Percentiles rank a stretch among this genome's conserved stretches.
phyloP scores from a whole-genome alignment of 768 basidiomycete genomes.

The Boletus insuetus region DNA sequence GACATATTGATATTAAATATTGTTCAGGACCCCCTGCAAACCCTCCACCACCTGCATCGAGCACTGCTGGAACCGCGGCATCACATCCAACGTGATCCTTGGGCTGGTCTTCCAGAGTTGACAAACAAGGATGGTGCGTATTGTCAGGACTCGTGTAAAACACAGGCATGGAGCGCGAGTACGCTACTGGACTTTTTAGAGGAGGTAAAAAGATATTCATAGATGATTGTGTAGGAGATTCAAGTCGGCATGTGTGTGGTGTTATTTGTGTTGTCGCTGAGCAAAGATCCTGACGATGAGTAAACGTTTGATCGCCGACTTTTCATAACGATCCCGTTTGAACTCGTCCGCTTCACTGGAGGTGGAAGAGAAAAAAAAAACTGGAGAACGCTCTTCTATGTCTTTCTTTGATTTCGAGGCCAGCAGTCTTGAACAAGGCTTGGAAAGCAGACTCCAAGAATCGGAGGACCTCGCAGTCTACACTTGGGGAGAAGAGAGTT shows the following conservation, averaged over 20 bases:
- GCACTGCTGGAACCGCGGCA: conserved; percentile 66
- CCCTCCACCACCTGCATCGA: conserved; percentile 77
- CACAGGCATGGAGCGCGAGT: conserved; percentile 96
- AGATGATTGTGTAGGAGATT: background rate
- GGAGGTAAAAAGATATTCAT: conserved; percentile 42
- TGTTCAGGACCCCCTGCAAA: conserved; percentile 62
- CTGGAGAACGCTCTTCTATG: conserved; percentile 40
- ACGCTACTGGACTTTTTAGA: conserved; percentile 89
- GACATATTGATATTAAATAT: background rate
- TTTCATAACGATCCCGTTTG: conserved; percentile 5
- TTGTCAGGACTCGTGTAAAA: conserved; percentile 86
- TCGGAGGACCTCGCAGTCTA: conserved; percentile 86
- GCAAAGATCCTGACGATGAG: conserved; percentile 7
- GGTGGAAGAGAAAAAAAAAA: conserved; percentile 15
- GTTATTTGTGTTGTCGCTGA: conserved; percentile 22
- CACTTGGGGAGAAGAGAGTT: conserved; percentile 88
- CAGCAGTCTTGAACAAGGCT: conserved; percentile 59
- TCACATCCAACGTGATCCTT: conserved; percentile 77
- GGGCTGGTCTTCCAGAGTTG: conserved; percentile 93
- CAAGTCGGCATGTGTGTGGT: conserved; percentile 22
- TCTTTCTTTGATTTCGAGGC: conserved; percentile 82
- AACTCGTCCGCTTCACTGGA: conserved; percentile 14
- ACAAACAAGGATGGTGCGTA: conserved; percentile 82
- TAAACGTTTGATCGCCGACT: conserved; percentile 17
- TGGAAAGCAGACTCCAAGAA: conserved; percentile 48